Percentiles rank a stretch among this genome's conserved stretches.
Conservation (phyloP, 208 protist genomes). For the Wallacemonas collosoma region DNA sequence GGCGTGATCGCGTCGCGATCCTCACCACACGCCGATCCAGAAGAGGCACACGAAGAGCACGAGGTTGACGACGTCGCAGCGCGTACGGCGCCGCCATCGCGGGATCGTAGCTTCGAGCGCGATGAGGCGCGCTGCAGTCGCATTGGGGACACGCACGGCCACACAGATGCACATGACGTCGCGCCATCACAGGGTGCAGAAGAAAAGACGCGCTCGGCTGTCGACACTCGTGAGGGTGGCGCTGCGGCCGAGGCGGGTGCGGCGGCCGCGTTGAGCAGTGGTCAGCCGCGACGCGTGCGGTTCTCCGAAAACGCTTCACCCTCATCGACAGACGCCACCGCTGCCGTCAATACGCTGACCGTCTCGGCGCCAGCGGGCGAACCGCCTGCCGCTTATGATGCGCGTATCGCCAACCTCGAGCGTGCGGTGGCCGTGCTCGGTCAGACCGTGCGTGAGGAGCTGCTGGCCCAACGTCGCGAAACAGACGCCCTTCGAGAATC, state of each 20-base stretch:
- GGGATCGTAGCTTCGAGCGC: constrained; percentile 42
- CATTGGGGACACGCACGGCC: constrained; percentile 6
- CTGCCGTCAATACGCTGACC: too few relatives aligned
- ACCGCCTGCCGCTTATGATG: constrained; percentile 2
- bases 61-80: not conserved
- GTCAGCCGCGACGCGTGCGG: not conserved
- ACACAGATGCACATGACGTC: too few relatives aligned
- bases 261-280: not conserved
- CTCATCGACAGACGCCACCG: not conserved
- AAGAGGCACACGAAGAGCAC: too few relatives aligned
- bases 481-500: constrained; percentile 29
- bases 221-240: not conserved
- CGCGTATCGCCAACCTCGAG: constrained; percentile 63
- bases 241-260: not conserved
- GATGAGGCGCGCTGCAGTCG: constrained; percentile 37
- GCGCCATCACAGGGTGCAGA: too few relatives aligned
- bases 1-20: too few relatives aligned
- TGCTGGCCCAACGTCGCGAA: constrained; percentile 28
- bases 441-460: constrained; percentile 36
- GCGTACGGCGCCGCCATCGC: not conserved
- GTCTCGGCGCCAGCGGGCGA: too few relatives aligned
- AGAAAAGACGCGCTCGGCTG: too few relatives aligned
- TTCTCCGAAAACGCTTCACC: not conserved
- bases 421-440: constrained; percentile 46
- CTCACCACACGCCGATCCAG: too few relatives aligned